These are phyloP conservation scores for Echria macrotheca DNA, from an alignment of 495 filamentous ascomycete species.

Conservation along the genomic window DNA sequence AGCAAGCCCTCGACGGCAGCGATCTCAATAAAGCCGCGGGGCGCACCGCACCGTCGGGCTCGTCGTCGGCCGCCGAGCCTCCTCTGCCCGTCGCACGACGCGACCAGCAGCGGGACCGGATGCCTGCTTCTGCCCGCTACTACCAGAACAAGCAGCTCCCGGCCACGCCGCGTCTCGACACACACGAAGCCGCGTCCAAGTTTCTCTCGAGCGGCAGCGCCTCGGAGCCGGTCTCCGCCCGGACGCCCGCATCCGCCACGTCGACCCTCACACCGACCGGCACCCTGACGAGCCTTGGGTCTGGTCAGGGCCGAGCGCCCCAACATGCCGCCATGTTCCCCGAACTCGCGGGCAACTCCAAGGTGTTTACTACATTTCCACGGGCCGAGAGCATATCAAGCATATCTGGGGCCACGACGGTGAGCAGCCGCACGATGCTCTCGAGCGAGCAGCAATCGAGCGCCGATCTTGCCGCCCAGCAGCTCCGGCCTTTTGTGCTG, in stretches of 20 bases:
- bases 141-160: slow-evolving; percentile 34
- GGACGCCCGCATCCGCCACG: slow-evolving; percentile 20
- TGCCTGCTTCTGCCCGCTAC: slow-evolving; percentile 22
- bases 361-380: slow-evolving; percentile 14
- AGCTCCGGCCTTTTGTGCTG: slow-evolving; percentile 58
- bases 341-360: slow-evolving; percentile 23
- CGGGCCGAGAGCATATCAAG: slow-evolving; percentile 39
- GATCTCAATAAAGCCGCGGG: too few relatives aligned
- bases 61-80: slow-evolving; percentile 10
- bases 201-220: slow-evolving; percentile 24
- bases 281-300: slow-evolving; percentile 19
- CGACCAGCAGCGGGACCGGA: slow-evolving; percentile 22
- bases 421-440: slow-evolving; percentile 31
- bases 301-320: slow-evolving; percentile 20
- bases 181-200: slow-evolving; percentile 22
- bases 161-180: slow-evolving; percentile 33
- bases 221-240: slow-evolving; percentile 25
- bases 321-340: slow-evolving; percentile 36
- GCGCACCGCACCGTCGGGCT: slow-evolving; percentile 2
- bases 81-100: slow-evolving; percentile 10
- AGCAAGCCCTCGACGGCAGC: too few relatives aligned
- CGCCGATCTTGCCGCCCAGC: slow-evolving; percentile 26
- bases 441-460: slow-evolving; percentile 28
- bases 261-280: slow-evolving; percentile 14
- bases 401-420: slow-evolving; percentile 27